Evolutionary conservation across 306 rosid genomes (phyloP), one percentile per base, ranked within the genome.

Genomic region (Lagenaria siceraria): DNA sequence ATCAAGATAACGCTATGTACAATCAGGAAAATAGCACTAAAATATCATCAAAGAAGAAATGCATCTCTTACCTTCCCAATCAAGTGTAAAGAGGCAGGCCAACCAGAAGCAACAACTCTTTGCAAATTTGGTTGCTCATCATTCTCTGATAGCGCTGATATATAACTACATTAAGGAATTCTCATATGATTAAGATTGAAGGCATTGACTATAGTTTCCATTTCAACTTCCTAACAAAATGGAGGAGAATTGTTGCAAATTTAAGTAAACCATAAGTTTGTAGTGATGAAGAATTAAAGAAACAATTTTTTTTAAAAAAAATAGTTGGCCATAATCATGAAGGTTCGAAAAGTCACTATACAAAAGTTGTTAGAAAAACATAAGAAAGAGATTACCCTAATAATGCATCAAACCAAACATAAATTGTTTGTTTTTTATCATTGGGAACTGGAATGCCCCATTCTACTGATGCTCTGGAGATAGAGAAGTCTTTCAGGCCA

Each of bases 391-490:
- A 54, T 80, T 92, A 95, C 98, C 98, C 98, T 66, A 95, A 84
- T 78, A 95, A 84, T 82, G 98, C 98, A 86, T 95, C 98, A 86
- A 95, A 95, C 98, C 98, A 95, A 79, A 95, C 98, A 70, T 95
- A 92, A 78, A 95, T 88, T 35, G 97, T 95, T 81, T 95, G 98
- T 79, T 81, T 87, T 82, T 82, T 76, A 86, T 95, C 98, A 81
- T 90, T 84, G 22, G 98, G 98, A 78, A 95, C 89, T 29, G 97
- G 97, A 82, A 95, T 92, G 77, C 98, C 97, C 98, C 97, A 95
- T 74, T 92, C 98, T 71, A 95, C 98, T 13, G 92, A 86, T 87
- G 98, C 90, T 79, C 98, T 91, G 43, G 98, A 95, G 82, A 95
- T 89, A 77, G 98, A 95, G 74, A 95, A 95, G 86, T 95, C 98